Evolutionary conservation across 2,329 filamentous ascomycete genomes (phyloP).

Genomic region (Apiospora koreana): DNA sequence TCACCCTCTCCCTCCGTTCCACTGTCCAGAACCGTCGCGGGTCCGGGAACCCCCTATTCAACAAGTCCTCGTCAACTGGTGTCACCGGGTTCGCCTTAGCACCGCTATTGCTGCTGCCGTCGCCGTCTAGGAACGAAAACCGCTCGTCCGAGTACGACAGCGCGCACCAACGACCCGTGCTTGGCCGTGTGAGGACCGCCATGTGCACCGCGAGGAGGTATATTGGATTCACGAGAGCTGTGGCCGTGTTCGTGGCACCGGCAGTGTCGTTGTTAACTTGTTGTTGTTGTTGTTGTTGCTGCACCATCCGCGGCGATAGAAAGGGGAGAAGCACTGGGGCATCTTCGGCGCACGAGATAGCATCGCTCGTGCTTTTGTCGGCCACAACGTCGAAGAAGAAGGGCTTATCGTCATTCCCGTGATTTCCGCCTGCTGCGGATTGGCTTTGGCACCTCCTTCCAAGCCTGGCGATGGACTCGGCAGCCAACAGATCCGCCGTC

Average conservation of each 20-base stretch:
- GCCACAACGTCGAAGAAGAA: slow-evolving; percentile 7
- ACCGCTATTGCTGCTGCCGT: too few species aligned
- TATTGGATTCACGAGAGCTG: not conserved
- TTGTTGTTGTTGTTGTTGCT: not conserved
- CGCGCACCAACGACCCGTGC: slow-evolving; percentile 7
- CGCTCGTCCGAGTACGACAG: slow-evolving; percentile 13
- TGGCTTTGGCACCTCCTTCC: not conserved
- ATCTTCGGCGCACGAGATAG: slow-evolving; percentile 9
- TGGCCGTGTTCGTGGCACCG: too few species aligned
- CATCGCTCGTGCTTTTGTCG: slow-evolving; percentile 14
- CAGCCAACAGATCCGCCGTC: slow-evolving; percentile 4
- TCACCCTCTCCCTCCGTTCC: slow-evolving; percentile 7
- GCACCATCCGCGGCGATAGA: not conserved
- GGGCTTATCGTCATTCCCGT: not conserved
- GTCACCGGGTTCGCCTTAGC: too few species aligned
- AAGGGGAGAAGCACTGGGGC: not conserved
- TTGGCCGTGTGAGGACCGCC: slow-evolving; percentile 6
- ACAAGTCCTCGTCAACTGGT: not conserved
- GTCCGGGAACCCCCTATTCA: slow-evolving; percentile 2
- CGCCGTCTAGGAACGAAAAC: slow-evolving; percentile 1
- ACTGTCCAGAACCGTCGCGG: slow-evolving; percentile 11
- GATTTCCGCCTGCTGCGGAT: not conserved
- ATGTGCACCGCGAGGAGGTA: slow-evolving; percentile 12
- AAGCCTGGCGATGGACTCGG: slow-evolving; percentile 1
- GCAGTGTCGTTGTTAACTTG: not conserved